Evolutionary conservation across 2,329 filamentous ascomycete genomes (phyloP).

Genomic region (Pseudogymnoascus verrucosus): DNA sequence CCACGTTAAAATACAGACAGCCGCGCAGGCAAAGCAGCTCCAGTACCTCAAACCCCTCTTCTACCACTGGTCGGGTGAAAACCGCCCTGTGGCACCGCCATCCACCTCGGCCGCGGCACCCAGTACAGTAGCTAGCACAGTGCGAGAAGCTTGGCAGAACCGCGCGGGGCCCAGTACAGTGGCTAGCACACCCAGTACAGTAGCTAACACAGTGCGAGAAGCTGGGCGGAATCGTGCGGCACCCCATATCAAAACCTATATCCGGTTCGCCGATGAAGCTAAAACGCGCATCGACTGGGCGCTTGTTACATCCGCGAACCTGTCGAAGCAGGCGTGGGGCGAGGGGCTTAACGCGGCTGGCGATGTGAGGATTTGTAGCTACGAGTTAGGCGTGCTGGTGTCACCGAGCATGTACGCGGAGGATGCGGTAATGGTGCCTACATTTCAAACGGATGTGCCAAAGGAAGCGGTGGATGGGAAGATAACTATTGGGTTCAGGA

Average conservation of each 20-base stretch:
- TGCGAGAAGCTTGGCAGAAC: conserved; percentile 49
- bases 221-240: conserved; percentile 62
- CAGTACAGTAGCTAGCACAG: neutral
- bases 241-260: conserved; percentile 86
- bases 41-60: conserved; percentile 62
- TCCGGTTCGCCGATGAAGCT: conserved; percentile 45
- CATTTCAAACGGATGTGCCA: conserved; percentile 56
- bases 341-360: conserved; percentile 47
- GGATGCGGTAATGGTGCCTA: conserved; percentile 52
- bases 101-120: conserved; percentile 12
- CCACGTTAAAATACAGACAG: conserved; percentile 67
- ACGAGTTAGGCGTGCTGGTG: conserved; percentile 74
- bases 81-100: conserved; percentile 13
- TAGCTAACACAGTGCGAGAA: conserved; percentile 29
- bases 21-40: conserved; percentile 65
- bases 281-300: conserved; percentile 66
- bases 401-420: conserved; percentile 59
- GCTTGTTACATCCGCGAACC: conserved; percentile 79
- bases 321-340: conserved; percentile 87
- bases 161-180: conserved; percentile 27
- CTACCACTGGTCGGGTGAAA: conserved; percentile 67
- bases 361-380: conserved; percentile 67
- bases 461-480: conserved; percentile 18
- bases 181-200: neutral
- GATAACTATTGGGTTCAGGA: conserved; percentile 57